Percentiles rank a stretch among this genome's conserved stretches.
Evolutionary conservation across 2,329 filamentous ascomycete species (phyloP).

Genomic region (Cytospora chrysosperma): DNA sequence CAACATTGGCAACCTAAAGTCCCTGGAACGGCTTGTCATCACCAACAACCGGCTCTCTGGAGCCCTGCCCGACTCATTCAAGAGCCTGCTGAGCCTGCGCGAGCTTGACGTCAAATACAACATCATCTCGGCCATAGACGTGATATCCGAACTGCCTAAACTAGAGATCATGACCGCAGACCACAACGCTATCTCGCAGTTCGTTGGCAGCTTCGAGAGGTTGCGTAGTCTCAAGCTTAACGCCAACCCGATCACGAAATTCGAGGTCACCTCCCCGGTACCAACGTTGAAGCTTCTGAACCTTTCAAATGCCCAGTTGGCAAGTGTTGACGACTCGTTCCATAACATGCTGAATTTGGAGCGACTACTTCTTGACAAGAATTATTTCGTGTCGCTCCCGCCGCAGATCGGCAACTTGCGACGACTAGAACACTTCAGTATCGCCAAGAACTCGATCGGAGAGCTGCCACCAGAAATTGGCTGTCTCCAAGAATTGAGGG

Average conservation of each 20-base stretch:
- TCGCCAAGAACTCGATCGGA: constrained; percentile 86
- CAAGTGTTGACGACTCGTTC: constrained; percentile 86
- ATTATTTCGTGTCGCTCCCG: constrained; percentile 90
- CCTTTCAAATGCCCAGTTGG: constrained; percentile 85
- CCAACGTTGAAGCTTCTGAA: constrained; percentile 85
- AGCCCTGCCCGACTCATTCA: constrained; percentile 70
- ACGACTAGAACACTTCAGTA: constrained; percentile 86
- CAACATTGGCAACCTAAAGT: constrained; percentile 73
- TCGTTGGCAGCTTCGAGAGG: constrained; percentile 82
- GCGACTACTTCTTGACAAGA: constrained; percentile 86
- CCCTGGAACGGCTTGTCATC: constrained; percentile 85
- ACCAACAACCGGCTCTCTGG: constrained; percentile 90
- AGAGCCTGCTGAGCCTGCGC: constrained; percentile 71
- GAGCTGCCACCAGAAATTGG: constrained; percentile 86
- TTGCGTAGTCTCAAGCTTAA: constrained; percentile 85
- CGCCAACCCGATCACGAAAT: constrained; percentile 92
- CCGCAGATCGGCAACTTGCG: constrained; percentile 79
- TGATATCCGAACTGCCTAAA: constrained; percentile 78
- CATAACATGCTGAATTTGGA: constrained; percentile 84
- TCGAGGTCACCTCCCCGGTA: constrained; percentile 74
- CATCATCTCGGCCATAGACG: constrained; percentile 81
- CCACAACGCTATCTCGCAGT: constrained; percentile 89
- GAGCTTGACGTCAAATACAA: constrained; percentile 97
- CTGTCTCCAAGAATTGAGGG: constrained; percentile 77
- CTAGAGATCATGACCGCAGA: constrained; percentile 87